Evolutionary conservation across 225 moss, liverwort and hornwort genomes (phyloP).

Genomic region (Bryoerythrophyllum caledonicum): DNA sequence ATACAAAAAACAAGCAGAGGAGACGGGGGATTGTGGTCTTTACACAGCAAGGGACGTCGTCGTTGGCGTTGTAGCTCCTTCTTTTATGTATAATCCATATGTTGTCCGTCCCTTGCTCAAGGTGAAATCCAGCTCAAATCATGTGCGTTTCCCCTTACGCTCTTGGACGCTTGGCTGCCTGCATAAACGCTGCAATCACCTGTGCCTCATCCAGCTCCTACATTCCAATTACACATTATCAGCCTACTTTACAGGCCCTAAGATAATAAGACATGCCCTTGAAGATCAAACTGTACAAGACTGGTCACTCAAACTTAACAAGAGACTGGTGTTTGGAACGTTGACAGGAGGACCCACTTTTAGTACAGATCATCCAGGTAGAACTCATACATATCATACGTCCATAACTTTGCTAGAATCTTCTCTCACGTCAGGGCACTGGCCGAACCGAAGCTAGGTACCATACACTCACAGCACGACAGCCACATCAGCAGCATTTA

Average conservation of each 20-base stretch:
- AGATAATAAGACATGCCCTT: too few species aligned
- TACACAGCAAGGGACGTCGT: conserved; percentile 33
- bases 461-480: conserved; percentile 10
- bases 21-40: conserved; percentile 25
- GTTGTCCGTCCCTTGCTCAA: conserved; percentile 20
- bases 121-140: background rate
- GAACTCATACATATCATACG: conserved; percentile 12
- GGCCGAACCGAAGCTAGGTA: conserved; percentile 1
- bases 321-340: background rate
- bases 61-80: background rate
- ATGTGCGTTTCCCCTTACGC: conserved; percentile 26
- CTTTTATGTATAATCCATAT: conserved; percentile 14
- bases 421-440: conserved; percentile 15
- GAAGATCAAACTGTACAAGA: too few species aligned
- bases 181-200: conserved; percentile 61
- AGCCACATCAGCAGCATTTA: conserved; percentile 12
- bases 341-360: background rate
- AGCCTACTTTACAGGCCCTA: background rate
- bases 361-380: background rate
- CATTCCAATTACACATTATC: background rate
- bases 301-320: background rate
- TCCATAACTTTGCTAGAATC: conserved; percentile 18
- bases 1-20: conserved; percentile 50
- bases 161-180: conserved; percentile 67
- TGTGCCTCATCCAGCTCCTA: conserved; percentile 67